These are phyloP conservation scores for Tylopilus intermedius DNA, from an alignment of 768 basidiomycete species.

Conservation along the genomic window DNA sequence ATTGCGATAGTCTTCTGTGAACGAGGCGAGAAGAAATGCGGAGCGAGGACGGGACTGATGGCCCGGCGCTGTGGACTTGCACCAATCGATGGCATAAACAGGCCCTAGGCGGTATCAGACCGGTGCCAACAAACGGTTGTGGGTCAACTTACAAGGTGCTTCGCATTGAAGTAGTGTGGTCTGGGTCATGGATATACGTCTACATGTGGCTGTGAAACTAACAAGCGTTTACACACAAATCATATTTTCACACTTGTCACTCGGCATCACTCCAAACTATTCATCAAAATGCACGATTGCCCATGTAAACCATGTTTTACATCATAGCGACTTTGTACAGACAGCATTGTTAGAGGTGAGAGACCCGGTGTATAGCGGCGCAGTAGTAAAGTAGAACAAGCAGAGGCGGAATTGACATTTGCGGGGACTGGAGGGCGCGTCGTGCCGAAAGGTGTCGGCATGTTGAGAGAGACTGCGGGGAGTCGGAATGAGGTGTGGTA, in stretches of 20 bases:
- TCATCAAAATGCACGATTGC: constrained; percentile 10
- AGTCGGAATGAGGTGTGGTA: constrained; percentile 9
- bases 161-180: constrained; percentile 76
- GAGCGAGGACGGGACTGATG: constrained; percentile 69
- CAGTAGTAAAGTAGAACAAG: constrained; percentile 16
- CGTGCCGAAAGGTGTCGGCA: constrained; percentile 18
- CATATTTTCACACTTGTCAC: background rate
- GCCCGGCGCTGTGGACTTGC: constrained; percentile 71
- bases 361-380: constrained; percentile 18
- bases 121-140: background rate
- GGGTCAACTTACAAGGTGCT: constrained; percentile 66
- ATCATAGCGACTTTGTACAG: constrained; percentile 29
- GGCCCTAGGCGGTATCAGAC: constrained; percentile 55
- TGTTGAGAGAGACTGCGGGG: constrained; percentile 12
- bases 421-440: constrained; percentile 18
- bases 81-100: constrained; percentile 84
- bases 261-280: background rate
- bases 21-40: constrained; percentile 82
- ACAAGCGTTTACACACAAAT: background rate
- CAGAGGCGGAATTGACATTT: constrained; percentile 16
- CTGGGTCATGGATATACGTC: constrained; percentile 48
- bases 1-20: constrained; percentile 79
- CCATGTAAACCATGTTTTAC: constrained; percentile 20
- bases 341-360: constrained; percentile 21
- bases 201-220: constrained; percentile 24